Conservation (phyloP, 257 asterid species). For the Plantago elongata region DNA sequence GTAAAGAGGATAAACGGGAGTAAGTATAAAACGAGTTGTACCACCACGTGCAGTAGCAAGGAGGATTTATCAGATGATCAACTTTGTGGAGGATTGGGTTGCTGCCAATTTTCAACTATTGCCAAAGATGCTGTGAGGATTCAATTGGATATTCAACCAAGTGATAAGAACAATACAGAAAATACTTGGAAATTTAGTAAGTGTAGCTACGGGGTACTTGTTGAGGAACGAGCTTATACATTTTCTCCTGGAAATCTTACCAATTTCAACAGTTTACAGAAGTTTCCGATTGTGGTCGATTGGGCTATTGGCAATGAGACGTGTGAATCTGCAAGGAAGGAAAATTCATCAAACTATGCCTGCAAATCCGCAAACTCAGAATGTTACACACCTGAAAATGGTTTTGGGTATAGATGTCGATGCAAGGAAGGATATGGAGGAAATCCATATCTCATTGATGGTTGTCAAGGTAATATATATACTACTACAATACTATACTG, state of each 20-base stretch:
- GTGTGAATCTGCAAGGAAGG: slow-evolving; percentile 26
- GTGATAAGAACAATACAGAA: not conserved
- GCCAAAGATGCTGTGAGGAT: slow-evolving; percentile 9
- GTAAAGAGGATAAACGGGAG: not conserved
- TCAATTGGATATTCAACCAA: not conserved
- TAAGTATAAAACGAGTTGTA: slow-evolving; percentile 12
- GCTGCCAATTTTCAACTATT: slow-evolving; percentile 26
- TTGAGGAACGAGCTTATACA: slow-evolving; percentile 13
- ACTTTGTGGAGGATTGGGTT: slow-evolving; percentile 30
- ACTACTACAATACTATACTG: too few relatives aligned
- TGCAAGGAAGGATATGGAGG: slow-evolving; percentile 39
- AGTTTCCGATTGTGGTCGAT: slow-evolving; percentile 34
- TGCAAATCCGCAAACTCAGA: slow-evolving; percentile 20
- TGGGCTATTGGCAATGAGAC: slow-evolving; percentile 37
- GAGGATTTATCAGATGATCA: slow-evolving; percentile 9
- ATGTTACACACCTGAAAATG: slow-evolving; percentile 19
- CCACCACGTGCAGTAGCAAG: slow-evolving; percentile 3
- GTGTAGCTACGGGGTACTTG: slow-evolving; percentile 33
- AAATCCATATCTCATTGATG: slow-evolving; percentile 34
- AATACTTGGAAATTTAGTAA: not conserved
- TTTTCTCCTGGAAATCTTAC: slow-evolving; percentile 13
- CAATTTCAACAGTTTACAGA: not conserved
- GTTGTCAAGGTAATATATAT: slow-evolving; percentile 36
- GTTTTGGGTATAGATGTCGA: slow-evolving; percentile 40
- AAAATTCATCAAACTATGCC: slow-evolving; percentile 20